Evolutionary conservation across 768 basidiomycete species (phyloP).

Genomic region (Auricularia cornea): DNA sequence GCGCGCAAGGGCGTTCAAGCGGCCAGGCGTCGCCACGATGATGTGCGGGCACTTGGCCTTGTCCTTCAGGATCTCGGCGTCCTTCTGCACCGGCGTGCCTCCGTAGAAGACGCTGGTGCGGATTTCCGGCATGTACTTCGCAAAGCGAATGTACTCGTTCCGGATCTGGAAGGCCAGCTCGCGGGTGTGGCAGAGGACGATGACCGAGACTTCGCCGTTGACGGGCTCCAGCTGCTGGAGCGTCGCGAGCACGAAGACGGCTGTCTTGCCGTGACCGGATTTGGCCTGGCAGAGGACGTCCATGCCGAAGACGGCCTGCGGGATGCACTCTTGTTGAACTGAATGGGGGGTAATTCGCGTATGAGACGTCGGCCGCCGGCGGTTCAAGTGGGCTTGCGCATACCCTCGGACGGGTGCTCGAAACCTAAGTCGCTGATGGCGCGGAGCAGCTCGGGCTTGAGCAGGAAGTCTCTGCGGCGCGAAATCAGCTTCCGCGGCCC

Average conservation of each 20-base stretch:
- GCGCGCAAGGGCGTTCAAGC: conserved; percentile 88
- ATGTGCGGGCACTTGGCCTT: conserved; percentile 98
- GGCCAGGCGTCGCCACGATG: conserved; percentile 96
- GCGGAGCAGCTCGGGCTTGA: conserved; percentile 94
- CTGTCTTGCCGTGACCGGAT: conserved; percentile 97
- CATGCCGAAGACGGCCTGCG: conserved; percentile 98
- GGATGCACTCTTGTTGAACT: conserved; percentile 99
- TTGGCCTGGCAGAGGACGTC: conserved; percentile 99
- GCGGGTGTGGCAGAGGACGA: conserved; percentile 98
- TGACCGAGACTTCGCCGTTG: conserved; percentile 93
- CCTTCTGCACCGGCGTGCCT: conserved; percentile 89
- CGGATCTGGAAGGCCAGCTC: conserved; percentile 99
- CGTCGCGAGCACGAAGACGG: conserved; percentile 96
- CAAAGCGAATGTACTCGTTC: conserved; percentile 98
- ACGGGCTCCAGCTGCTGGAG: conserved; percentile 98
- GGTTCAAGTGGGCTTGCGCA: conserved; percentile 11
- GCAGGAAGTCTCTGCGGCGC: conserved; percentile 79
- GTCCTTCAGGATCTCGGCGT: conserved; percentile 88
- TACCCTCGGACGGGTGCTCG: conserved; percentile 99
- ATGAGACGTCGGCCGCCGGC: background rate
- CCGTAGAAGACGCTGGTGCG: conserved; percentile 97
- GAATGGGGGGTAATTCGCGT: conserved; percentile 6
- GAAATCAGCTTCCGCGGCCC: conserved; percentile 11
- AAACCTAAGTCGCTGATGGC: conserved; percentile 99
- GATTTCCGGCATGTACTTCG: conserved; percentile 99